Evolutionary conservation across 176 grass and related monocot genomes (phyloP).

Genomic region (Otatea glauca): DNA sequence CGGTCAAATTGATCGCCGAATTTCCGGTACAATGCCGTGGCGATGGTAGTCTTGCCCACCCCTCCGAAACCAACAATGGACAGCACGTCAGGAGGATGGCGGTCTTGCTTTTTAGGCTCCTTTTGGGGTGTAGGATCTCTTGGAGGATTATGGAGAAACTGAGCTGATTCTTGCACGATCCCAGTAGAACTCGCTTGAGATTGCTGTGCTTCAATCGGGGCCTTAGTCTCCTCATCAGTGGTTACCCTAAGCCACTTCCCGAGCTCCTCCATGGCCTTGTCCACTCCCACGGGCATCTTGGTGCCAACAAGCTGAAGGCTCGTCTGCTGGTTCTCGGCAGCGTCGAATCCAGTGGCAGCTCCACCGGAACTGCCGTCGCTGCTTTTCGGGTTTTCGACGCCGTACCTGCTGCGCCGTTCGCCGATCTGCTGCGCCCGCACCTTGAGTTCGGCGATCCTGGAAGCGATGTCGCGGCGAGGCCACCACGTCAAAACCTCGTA

Average conservation of each 20-base stretch:
- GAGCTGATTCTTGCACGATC: neutral
- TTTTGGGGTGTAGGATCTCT: neutral
- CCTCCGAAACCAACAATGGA: slow-evolving; percentile 8
- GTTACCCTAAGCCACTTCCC: neutral
- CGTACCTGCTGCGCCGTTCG: neutral
- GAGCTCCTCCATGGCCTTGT: neutral
- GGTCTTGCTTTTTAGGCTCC: neutral
- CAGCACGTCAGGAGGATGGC: neutral
- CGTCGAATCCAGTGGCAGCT: neutral
- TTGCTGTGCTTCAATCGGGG: too few species aligned
- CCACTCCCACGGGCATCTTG: neutral
- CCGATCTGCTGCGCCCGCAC: neutral
- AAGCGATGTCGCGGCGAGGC: neutral
- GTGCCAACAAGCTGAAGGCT: neutral
- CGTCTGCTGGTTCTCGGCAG: neutral
- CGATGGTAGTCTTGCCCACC: slow-evolving; percentile 35
- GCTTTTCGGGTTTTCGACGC: neutral
- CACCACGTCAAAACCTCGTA: neutral
- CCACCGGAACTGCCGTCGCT: neutral
- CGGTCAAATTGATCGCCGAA: neutral
- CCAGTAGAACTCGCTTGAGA: too few species aligned
- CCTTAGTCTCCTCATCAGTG: too few species aligned
- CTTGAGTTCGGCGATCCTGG: neutral
- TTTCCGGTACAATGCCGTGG: slow-evolving; percentile 7
- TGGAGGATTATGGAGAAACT: neutral